phyloP scores from a whole-genome alignment of 2,329 filamentous ascomycete genomes.

The Fusarium nematophilum region DNA sequence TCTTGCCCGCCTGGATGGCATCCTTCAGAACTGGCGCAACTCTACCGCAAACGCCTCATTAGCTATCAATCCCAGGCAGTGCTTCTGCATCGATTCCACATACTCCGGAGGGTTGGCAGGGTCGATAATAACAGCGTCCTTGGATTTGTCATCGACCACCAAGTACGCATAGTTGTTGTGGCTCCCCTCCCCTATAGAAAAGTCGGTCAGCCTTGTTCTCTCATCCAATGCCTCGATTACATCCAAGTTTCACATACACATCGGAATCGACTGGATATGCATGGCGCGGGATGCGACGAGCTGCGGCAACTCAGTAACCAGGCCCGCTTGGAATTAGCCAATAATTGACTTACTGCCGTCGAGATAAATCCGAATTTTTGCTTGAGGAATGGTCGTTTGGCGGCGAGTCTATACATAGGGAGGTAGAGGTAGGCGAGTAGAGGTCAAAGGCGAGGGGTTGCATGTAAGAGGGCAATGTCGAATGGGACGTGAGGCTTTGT shows the following conservation, averaged over 20 bases:
- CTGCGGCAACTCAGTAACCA: constrained; percentile 18
- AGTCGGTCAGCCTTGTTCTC: constrained; percentile 22
- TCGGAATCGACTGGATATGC: constrained; percentile 90
- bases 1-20: constrained; percentile 74
- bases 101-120: constrained; percentile 84
- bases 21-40: constrained; percentile 76
- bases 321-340: not conserved
- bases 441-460: not conserved
- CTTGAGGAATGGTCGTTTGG: constrained; percentile 49
- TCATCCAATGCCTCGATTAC: not conserved
- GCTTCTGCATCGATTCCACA: constrained; percentile 41
- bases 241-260: constrained; percentile 72
- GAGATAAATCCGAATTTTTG: constrained; percentile 44
- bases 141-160: constrained; percentile 80
- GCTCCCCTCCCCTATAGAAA: constrained; percentile 74
- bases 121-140: constrained; percentile 83
- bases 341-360: constrained; percentile 34
- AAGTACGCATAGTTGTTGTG: constrained; percentile 90
- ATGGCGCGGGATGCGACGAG: constrained; percentile 58
- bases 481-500: constrained; percentile 43
- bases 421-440: no score
- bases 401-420: constrained; percentile 57
- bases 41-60: constrained; percentile 50
- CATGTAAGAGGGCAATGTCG: constrained; percentile 22
- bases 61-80: constrained; percentile 2